Percentiles rank a stretch among this genome's conserved stretches.
These are phyloP conservation scores for Fimicolochytrium jonesii DNA, from an alignment of 192 early-diverging fungal species.

Conservation along the genomic window DNA sequence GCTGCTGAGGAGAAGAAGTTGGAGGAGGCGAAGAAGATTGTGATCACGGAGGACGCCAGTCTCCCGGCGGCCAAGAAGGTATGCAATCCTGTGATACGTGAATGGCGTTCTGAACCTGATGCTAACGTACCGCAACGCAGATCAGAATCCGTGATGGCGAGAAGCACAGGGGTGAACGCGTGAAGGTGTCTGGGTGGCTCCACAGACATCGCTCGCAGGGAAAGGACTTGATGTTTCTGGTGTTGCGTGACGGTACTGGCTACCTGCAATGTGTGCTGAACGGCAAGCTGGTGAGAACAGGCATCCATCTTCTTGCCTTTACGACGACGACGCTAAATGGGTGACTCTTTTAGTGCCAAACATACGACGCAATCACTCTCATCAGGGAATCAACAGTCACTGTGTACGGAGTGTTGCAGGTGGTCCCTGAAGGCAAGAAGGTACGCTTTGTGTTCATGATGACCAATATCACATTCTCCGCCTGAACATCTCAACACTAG, in stretches of 20 bases:
- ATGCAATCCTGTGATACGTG: background rate
- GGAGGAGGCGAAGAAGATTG: conserved; percentile 82
- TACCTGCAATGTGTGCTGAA: conserved; percentile 91
- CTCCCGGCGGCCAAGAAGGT: conserved; percentile 73
- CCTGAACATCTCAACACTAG: conserved; percentile 28
- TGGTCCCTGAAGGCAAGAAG: conserved; percentile 87
- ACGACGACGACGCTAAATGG: background rate
- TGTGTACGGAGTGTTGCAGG: conserved; percentile 80
- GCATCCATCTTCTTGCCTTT: background rate
- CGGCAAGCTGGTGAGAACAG: conserved; percentile 63
- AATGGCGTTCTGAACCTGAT: background rate
- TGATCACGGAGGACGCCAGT: conserved; percentile 64
- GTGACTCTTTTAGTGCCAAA: conserved; percentile 67
- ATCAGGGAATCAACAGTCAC: conserved; percentile 90
- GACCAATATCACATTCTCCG: background rate
- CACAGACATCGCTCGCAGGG: conserved; percentile 93
- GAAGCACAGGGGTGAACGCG: conserved; percentile 67
- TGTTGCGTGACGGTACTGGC: conserved; percentile 92
- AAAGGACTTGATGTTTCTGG: conserved; percentile 90
- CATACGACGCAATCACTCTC: conserved; percentile 88
- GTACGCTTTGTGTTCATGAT: conserved; percentile 34
- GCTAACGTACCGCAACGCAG: too few relatives aligned
- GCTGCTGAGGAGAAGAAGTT: conserved; percentile 69
- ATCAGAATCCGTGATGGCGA: conserved; percentile 72
- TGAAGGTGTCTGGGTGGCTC: conserved; percentile 92